phyloP scores from a whole-genome alignment of 164 flowering plant genomes.

The Aristolochia contorta region DNA sequence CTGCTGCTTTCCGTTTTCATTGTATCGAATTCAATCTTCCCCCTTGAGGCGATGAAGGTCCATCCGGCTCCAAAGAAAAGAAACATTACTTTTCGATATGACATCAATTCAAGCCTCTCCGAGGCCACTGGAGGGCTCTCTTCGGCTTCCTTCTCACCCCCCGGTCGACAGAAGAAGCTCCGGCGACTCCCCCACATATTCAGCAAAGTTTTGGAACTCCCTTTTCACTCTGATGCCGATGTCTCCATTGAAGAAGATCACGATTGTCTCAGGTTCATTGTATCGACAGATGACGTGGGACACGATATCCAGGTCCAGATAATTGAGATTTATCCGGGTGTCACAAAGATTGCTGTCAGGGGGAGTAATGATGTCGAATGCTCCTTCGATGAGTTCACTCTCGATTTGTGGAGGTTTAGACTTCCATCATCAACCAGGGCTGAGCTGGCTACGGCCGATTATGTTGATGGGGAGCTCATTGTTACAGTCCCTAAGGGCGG shows the following conservation, averaged over 20 bases:
- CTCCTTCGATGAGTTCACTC: conserved; percentile 44
- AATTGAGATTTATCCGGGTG: conserved; percentile 63
- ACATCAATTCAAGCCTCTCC: conserved; percentile 16
- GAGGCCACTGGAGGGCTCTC: too few species aligned
- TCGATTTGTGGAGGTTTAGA: conserved; percentile 77
- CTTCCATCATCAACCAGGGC: conserved; percentile 63
- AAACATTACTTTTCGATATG: conserved; percentile 36
- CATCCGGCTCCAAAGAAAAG: conserved; percentile 47
- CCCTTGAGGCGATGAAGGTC: conserved; percentile 22
- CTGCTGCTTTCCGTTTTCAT: too few species aligned
- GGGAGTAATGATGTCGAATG: conserved; percentile 24
- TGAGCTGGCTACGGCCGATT: conserved; percentile 62
- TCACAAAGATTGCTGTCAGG: conserved; percentile 59
- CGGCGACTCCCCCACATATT: conserved; percentile 75
- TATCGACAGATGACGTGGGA: conserved; percentile 25
- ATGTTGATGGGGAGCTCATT: conserved; percentile 56
- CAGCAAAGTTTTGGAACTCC: conserved; percentile 65
- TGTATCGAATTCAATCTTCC: too few species aligned
- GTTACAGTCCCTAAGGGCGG: conserved; percentile 73
- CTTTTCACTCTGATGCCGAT: conserved; percentile 64
- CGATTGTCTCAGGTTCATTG: conserved; percentile 43
- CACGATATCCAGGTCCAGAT: conserved; percentile 37
- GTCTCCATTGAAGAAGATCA: conserved; percentile 49
- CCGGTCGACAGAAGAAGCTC: conserved; percentile 46
- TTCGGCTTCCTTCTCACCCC: conserved; percentile 4